phyloP scores from a whole-genome alignment of 1,139 yeast genomes.

The Kluyveromyces sp. region DNA sequence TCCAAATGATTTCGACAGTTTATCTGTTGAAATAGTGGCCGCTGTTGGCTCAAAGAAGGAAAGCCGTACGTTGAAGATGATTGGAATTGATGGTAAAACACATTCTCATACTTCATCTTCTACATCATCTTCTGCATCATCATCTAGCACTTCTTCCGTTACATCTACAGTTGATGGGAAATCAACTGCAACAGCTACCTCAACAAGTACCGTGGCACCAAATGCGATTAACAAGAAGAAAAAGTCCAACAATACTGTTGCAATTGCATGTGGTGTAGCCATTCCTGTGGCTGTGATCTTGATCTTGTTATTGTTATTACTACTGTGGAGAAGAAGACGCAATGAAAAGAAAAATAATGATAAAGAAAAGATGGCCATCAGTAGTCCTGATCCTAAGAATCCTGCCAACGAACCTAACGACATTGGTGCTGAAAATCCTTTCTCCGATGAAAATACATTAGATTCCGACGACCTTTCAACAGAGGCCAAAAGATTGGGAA shows the following conservation, averaged over 20 bases:
- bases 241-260: constrained; percentile 40
- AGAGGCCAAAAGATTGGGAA: constrained; percentile 39
- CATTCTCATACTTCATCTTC: constrained; percentile 21
- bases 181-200: constrained; percentile 19
- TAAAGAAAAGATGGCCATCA: constrained; percentile 31
- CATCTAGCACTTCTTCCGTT: constrained; percentile 26
- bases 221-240: constrained; percentile 10
- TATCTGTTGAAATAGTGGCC: constrained; percentile 50
- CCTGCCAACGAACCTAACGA: constrained; percentile 38
- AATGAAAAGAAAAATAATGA: constrained; percentile 30
- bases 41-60: constrained; percentile 35
- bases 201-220: constrained; percentile 5
- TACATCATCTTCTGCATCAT: constrained; percentile 24
- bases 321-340: constrained; percentile 50
- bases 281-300: constrained; percentile 54
- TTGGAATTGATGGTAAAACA: constrained; percentile 40
- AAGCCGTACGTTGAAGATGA: constrained; percentile 43
- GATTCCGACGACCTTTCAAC: constrained; percentile 16
- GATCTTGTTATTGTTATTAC: constrained; percentile 41
- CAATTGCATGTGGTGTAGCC: constrained; percentile 85
- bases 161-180: constrained; percentile 21
- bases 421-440: constrained; percentile 23
- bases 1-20: constrained; percentile 49
- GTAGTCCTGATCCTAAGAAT: constrained; percentile 34
- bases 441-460: constrained; percentile 24